phyloP scores from a whole-genome alignment of 768 basidiomycete genomes.

The Naganishia friedmannii region DNA sequence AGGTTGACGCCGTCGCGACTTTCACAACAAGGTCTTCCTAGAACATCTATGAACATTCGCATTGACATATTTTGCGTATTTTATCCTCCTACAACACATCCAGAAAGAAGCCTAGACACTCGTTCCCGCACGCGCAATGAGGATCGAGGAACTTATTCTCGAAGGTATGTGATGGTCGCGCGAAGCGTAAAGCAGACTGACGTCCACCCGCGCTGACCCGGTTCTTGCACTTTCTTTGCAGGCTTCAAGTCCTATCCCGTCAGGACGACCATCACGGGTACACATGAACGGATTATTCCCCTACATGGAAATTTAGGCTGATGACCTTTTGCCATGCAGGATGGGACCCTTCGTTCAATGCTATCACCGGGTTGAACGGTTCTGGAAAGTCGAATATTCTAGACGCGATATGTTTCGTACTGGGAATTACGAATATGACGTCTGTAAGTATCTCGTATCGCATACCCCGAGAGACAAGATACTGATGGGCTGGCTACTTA shows the following conservation, averaged over 20 bases:
- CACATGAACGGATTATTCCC: background rate
- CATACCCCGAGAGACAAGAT: background rate
- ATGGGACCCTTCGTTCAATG: conserved; percentile 98
- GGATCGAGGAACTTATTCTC: conserved; percentile 90
- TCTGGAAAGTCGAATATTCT: conserved; percentile 99
- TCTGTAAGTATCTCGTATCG: background rate
- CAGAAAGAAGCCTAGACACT: background rate
- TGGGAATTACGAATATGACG: conserved; percentile 94
- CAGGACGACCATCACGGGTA: conserved; percentile 76
- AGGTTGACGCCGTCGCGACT: background rate
- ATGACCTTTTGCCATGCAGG: no score
- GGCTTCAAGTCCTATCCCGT: conserved; percentile 99
- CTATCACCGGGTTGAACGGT: conserved; percentile 75
- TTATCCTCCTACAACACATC: background rate
- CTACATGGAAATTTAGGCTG: no score
- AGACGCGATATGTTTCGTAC: conserved; percentile 97
- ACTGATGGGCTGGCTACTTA: background rate
- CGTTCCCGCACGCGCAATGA: conserved; percentile 57
- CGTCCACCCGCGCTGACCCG: background rate
- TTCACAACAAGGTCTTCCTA: conserved; percentile 21
- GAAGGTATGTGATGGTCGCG: conserved; percentile 61
- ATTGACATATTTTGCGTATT: background rate
- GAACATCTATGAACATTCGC: conserved; percentile 10
- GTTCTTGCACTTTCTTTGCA: conserved; percentile 42
- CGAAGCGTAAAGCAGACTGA: background rate